A percentile compares a stretch with the other conserved stretches of the same genome.
phyloP scores from a whole-genome alignment of 2,329 filamentous ascomycete genomes.

The Colletotrichum sp. region DNA sequence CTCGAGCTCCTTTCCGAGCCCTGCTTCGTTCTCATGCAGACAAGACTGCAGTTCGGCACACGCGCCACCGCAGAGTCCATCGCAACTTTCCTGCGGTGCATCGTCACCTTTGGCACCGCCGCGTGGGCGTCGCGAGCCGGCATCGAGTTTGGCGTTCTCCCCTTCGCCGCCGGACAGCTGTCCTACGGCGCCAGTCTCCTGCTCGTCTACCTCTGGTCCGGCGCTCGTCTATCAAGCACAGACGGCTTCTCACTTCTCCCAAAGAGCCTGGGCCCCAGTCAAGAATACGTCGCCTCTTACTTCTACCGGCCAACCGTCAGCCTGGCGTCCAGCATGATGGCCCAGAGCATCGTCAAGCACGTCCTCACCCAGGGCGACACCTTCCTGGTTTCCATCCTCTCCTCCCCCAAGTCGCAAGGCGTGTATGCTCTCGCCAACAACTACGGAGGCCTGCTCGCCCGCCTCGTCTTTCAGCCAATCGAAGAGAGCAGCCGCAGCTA shows the following conservation, averaged over 20 bases:
- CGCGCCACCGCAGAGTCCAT: conserved; percentile 83
- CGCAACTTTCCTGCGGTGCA: conserved; percentile 79
- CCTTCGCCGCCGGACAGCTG: conserved; percentile 88
- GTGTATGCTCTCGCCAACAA: conserved; percentile 94
- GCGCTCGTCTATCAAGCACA: conserved; percentile 57
- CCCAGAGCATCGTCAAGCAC: conserved; percentile 91
- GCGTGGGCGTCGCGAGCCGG: conserved; percentile 62
- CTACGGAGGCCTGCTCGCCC: conserved; percentile 87
- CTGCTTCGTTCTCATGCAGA: conserved; percentile 86
- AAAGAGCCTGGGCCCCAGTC: conserved; percentile 33
- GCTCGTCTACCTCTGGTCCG: conserved; percentile 70
- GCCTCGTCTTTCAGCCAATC: conserved; percentile 91
- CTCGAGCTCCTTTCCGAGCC: conserved; percentile 87
- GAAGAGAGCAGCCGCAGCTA: conserved; percentile 92
- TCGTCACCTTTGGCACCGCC: conserved; percentile 74
- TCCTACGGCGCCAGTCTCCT: conserved; percentile 75
- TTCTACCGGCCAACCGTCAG: conserved; percentile 75
- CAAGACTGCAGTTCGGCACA: conserved; percentile 78
- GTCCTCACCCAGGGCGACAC: conserved; percentile 94
- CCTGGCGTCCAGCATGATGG: conserved; percentile 81
- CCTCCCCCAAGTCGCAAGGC: conserved; percentile 81
- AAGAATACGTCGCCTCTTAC: conserved; percentile 57
- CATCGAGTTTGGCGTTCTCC: conserved; percentile 74
- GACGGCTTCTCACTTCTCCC: conserved; percentile 75
- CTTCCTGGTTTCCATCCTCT: conserved; percentile 80